Base-by-base conservation (phyloP, 768 basidiomycete species). In the Hypholoma sublateritium region DNA sequence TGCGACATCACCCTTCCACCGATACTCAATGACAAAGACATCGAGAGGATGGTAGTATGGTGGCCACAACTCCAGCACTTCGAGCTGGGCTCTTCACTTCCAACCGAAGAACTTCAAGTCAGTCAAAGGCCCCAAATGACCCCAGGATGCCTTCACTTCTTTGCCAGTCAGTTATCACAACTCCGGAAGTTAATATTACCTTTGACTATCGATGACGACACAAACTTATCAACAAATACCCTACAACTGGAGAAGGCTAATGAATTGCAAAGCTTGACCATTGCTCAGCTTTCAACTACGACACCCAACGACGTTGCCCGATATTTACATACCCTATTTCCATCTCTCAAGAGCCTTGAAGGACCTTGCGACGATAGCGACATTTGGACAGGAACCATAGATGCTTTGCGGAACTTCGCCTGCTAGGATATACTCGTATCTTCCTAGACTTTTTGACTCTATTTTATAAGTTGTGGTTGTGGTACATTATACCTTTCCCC, bases 1-100 rank as follows among this genome's bases (percentile, higher is more conserved):
- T 63, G 79, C 39, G 78, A 81, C 56, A 69, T 73, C 9, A 74
- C 73, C 0, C 56, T 75, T 35, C 78, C 78, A 1, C 72, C 72
- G 4, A 62, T 65, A 59, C 56, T 81, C 17, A 67, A 59, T 21
- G 79, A 82, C 59, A 9, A 60, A 28, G 76, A 75, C 36, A 58
- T 81, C 19, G 71, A 68, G 36, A 67, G 69, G 49, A 62, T 83
- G 39, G 58, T 71, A 16, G 65, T 58, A 6, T 80, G 75, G 73
- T 81, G 81, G 81, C 81, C 80, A 14, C 56, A 63, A 39, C 70
- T 83, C 5, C 64, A 70, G 8, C 68, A 72, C 45, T 73, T 83
- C 32, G 74, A 81, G 55, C 55, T 83, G 11, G 78, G 78, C 1
- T 62, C 65, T 2, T 50, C 62, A 4, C 63, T 64, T 21, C 69